These are phyloP conservation scores for Sugiyamaella smithiae DNA, from an alignment of 805 yeast genomes.

Conservation along the genomic window DNA sequence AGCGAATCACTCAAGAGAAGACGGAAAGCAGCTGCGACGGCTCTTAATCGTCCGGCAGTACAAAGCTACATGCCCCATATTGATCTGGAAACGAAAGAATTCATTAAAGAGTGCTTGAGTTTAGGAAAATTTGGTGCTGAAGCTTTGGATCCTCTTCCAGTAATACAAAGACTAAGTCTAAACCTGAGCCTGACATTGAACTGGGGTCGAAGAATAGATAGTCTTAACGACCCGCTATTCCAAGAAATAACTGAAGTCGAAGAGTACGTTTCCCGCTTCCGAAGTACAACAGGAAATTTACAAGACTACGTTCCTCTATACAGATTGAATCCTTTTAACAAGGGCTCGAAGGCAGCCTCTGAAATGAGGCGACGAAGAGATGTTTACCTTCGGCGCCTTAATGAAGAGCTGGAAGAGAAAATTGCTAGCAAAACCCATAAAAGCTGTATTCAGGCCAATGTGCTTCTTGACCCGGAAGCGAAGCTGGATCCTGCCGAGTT, in stretches of 20 bases:
- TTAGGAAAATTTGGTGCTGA: slow-evolving; percentile 20
- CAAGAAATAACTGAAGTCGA: slow-evolving; percentile 35
- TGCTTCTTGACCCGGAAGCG: slow-evolving; percentile 31
- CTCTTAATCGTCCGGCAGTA: slow-evolving; percentile 39
- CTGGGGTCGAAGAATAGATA: slow-evolving; percentile 41
- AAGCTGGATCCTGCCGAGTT: slow-evolving; percentile 39
- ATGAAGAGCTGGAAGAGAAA: slow-evolving; percentile 31
- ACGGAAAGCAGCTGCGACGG: slow-evolving; percentile 40
- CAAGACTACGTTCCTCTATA: slow-evolving; percentile 40
- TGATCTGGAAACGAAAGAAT: slow-evolving; percentile 37
- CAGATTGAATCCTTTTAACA: slow-evolving; percentile 33
- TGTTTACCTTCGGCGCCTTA: slow-evolving; percentile 31
- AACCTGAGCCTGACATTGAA: slow-evolving; percentile 40
- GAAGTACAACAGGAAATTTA: slow-evolving; percentile 38
- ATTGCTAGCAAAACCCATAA: slow-evolving; percentile 30
- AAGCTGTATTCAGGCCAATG: slow-evolving; percentile 38
- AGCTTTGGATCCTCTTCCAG: slow-evolving; percentile 31
- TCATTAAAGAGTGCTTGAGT: slow-evolving; percentile 33
- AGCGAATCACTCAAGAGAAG: slow-evolving; percentile 38
- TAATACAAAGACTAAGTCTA: slow-evolving; percentile 38
- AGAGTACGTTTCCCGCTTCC: slow-evolving; percentile 33
- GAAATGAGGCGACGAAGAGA: slow-evolving; percentile 34
- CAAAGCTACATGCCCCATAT: slow-evolving; percentile 35
- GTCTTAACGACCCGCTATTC: slow-evolving; percentile 32
- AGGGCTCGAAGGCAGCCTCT: slow-evolving; percentile 29